Conservation (phyloP, 2,329 filamentous ascomycete genomes). For the Fonsecaea erecta region DNA sequence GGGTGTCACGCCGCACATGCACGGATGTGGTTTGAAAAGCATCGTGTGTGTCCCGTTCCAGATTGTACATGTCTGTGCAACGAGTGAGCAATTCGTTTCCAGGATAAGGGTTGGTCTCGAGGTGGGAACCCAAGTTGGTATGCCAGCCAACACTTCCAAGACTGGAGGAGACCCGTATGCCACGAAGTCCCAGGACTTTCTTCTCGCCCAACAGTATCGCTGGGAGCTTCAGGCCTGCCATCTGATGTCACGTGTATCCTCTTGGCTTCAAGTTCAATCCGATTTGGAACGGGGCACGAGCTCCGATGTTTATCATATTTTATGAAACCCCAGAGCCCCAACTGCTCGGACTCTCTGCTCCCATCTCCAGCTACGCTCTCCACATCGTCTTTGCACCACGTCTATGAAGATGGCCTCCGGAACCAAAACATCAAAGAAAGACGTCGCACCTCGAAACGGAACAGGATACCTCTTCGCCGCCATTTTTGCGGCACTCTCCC, state of each 20-base stretch:
- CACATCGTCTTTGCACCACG: background rate
- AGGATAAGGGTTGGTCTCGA: background rate
- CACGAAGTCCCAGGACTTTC: background rate
- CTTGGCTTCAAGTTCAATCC: background rate
- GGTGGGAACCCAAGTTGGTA: background rate
- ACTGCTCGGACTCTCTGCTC: background rate
- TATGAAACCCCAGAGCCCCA: background rate
- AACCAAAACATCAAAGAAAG: background rate
- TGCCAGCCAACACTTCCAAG: background rate
- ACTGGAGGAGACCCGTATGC: background rate
- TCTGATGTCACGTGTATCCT: slow-evolving; percentile 11
- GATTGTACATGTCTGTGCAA: slow-evolving; percentile 61
- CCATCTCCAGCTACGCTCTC: background rate
- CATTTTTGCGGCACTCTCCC: slow-evolving; percentile 1
- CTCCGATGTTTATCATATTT: background rate
- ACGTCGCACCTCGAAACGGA: background rate
- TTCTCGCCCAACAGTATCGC: background rate
- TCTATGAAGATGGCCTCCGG: background rate
- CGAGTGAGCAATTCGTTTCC: slow-evolving; percentile 23
- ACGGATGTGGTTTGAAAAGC: slow-evolving; percentile 62
- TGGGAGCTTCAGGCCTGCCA: background rate
- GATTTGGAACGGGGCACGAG: background rate
- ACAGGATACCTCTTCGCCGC: slow-evolving; percentile 7
- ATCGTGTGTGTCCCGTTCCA: slow-evolving; percentile 60
- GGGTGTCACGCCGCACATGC: slow-evolving; percentile 68